Conservation (phyloP, 371 early-diverging fungal genomes). For the Mortierella sp. region DNA sequence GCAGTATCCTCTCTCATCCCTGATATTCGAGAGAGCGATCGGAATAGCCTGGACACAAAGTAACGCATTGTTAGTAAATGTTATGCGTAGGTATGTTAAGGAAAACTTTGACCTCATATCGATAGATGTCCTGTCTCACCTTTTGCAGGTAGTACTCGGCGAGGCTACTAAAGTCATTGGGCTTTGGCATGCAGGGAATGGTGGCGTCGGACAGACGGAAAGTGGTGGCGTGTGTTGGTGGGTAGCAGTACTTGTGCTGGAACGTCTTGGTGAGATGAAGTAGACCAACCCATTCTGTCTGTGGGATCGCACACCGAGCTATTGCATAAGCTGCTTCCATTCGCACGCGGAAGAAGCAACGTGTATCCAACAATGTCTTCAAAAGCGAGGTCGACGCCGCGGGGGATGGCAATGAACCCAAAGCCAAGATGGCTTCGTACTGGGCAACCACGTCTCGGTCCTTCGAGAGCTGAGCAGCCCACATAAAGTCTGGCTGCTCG, state of each 20-base stretch:
- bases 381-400: slow-evolving; percentile 82
- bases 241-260: slow-evolving; percentile 79
- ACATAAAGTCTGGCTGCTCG: slow-evolving; percentile 97
- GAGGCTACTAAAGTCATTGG: slow-evolving; percentile 88
- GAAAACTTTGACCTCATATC: not conserved
- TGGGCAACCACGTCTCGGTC: slow-evolving; percentile 98
- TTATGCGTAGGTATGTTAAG: not conserved
- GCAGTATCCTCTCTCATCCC: slow-evolving; percentile 75
- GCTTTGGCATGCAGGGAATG: slow-evolving; percentile 76
- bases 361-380: slow-evolving; percentile 84
- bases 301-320: slow-evolving; percentile 75
- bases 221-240: slow-evolving; percentile 46
- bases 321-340: slow-evolving; percentile 93
- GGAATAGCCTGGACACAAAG: slow-evolving; percentile 67
- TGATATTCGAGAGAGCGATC: slow-evolving; percentile 78
- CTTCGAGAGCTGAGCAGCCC: slow-evolving; percentile 93
- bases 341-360: slow-evolving; percentile 93
- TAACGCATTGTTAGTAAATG: not conserved
- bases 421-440: slow-evolving; percentile 86
- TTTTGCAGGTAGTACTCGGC: slow-evolving; percentile 93
- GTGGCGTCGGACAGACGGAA: slow-evolving; percentile 58
- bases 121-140: slow-evolving; percentile 38
- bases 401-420: slow-evolving; percentile 74
- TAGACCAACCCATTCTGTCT: slow-evolving; percentile 78
- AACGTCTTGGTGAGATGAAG: slow-evolving; percentile 84